A percentile compares a stretch with the other conserved stretches of the same genome.
phyloP scores from a whole-genome alignment of 306 rosid genomes.

The Lithocarpus polystachyus region DNA sequence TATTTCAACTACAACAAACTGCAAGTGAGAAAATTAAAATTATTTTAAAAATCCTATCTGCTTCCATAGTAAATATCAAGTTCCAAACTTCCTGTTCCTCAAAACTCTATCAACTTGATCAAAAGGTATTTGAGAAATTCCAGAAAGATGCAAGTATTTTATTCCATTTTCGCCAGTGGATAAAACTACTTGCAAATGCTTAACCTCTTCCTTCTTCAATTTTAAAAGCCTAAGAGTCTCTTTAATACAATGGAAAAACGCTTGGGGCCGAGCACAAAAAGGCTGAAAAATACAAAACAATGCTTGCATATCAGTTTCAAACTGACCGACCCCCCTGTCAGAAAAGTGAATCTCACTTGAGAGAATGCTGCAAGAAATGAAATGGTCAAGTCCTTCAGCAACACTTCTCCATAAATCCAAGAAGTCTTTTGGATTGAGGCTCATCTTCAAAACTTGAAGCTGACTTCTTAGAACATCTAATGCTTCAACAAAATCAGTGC shows the following conservation, averaged over 20 bases:
- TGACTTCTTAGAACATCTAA: conserved; percentile 45
- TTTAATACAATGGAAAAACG: conserved; percentile 58
- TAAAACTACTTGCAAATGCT: conserved; percentile 32
- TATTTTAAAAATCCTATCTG: background rate
- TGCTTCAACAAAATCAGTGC: conserved; percentile 47
- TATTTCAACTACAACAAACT: background rate
- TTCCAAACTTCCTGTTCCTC: conserved; percentile 29
- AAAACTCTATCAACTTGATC: conserved; percentile 38
- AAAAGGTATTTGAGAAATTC: conserved; percentile 35
- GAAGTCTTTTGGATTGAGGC: conserved; percentile 60
- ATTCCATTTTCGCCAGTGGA: conserved; percentile 29
- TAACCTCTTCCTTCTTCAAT: conserved; percentile 43
- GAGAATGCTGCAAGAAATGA: conserved; percentile 43
- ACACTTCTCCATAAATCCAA: conserved; percentile 71
- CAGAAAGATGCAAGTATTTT: conserved; percentile 30
- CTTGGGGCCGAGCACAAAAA: conserved; percentile 65
- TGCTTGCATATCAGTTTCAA: conserved; percentile 60
- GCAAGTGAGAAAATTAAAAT: background rate
- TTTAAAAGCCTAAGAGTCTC: conserved; percentile 52
- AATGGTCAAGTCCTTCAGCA: conserved; percentile 73
- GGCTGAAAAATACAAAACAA: conserved; percentile 58
- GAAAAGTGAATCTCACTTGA: conserved; percentile 32
- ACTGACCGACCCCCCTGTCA: conserved; percentile 35
- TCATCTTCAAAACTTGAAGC: conserved; percentile 39
- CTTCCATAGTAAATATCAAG: conserved; percentile 20